Evolutionary conservation across 345 rosid species (phyloP), one percentile per base, ranked within the genome.

Genomic region (Dipteronia sinensis): DNA sequence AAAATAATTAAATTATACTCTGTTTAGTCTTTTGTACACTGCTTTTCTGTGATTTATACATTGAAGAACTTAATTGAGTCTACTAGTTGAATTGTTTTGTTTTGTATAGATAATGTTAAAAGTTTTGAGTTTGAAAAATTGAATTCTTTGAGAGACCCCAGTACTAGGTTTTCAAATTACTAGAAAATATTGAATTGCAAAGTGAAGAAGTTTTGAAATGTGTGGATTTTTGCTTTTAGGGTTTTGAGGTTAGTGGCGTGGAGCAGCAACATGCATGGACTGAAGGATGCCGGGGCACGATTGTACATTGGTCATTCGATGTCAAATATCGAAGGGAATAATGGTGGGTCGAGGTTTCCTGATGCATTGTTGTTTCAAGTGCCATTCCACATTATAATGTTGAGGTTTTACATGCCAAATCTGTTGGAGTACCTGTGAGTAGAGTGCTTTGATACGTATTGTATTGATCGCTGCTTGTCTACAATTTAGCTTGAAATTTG

Each of bases 341-440:
- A 71, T 58, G 78, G 76, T 58, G 78, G 76, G 59, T 76, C 69
- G 3, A 73, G 78, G 40, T 83, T 79, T 20, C 82, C 85, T 3
- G 20, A 51, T 70, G 79, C 83, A 17, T 85, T 69, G 85, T 85
- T 34, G 78, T 82, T 75, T 82, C 85, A 12, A 85, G 87, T 71
- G 83, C 87, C 29, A 82, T 85, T 66, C 67, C 79, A 5, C 69
- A 62, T 19, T 80, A 82, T 51, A 85, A 85, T 71, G 69, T 71
- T 10, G 87, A 85, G 73, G 65, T 77, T 79, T 69, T 77, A 55
- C 75, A 66, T 70, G 82, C 85, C 53, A 77, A 77, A 58, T 76
- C 69, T 17, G 66, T 69, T 22, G 79, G 81, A 49, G 70, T 79
- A 69, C 85, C 85, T 82, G 85, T 84, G 73, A 74, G 85, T 77